A percentile compares a stretch with the other conserved stretches of the same genome.
Evolutionary conservation across 768 basidiomycete species (phyloP).

Genomic region (Pisolithus tinctorius): DNA sequence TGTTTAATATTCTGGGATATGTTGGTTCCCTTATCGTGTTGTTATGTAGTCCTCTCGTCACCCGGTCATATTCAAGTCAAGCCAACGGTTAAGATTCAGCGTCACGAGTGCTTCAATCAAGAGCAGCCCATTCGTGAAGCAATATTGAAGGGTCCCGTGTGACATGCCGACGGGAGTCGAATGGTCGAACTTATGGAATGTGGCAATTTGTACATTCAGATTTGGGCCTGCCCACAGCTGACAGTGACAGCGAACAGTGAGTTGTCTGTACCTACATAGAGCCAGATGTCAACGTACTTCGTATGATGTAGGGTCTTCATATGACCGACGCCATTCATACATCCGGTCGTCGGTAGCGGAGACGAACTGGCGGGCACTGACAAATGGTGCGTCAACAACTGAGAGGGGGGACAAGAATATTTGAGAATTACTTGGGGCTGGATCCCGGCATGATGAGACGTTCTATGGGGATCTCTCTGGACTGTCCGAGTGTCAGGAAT

Average conservation of each 20-base stretch:
- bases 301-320: slow-evolving; percentile 45
- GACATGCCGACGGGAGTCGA: slow-evolving; percentile 56
- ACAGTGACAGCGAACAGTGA: slow-evolving; percentile 1
- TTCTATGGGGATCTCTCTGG: slow-evolving; percentile 52
- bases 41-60: slow-evolving; percentile 12
- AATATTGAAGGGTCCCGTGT: slow-evolving; percentile 58
- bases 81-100: slow-evolving; percentile 68
- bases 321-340: slow-evolving; percentile 61
- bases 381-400: slow-evolving; percentile 6
- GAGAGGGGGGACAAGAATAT: slow-evolving; percentile 9
- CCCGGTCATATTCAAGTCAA: slow-evolving; percentile 41
- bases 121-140: slow-evolving; percentile 53
- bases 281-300: slow-evolving; percentile 40
- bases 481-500: slow-evolving; percentile 30
- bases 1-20: slow-evolving; percentile 24
- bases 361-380: slow-evolving; percentile 55
- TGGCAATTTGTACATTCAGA: slow-evolving; percentile 42
- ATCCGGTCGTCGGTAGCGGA: slow-evolving; percentile 44
- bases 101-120: slow-evolving; percentile 59
- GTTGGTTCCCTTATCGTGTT: slow-evolving; percentile 7
- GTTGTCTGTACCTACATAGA: not conserved
- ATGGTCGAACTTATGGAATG: slow-evolving; percentile 48
- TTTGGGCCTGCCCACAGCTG: slow-evolving; percentile 46
- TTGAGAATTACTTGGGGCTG: slow-evolving; percentile 37
- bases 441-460: slow-evolving; percentile 53